These are phyloP conservation scores for Podospora pseudoanserina DNA, from an alignment of 495 filamentous ascomycete species.

Conservation along the genomic window DNA sequence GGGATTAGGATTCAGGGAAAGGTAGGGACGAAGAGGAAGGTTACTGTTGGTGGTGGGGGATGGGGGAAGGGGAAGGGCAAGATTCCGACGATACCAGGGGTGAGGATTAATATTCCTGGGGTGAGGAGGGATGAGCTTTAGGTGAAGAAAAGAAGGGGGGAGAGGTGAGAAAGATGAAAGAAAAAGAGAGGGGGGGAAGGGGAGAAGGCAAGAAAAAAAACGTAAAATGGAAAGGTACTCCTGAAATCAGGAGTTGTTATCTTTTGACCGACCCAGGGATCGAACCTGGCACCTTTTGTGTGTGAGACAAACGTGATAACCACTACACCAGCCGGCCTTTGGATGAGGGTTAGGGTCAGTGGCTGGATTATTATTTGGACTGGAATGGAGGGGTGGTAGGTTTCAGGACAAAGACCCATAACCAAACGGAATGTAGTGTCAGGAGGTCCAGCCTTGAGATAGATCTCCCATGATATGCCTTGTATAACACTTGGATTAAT, in stretches of 20 bases:
- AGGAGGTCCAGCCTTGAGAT: too few species aligned
- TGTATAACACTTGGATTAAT: too few species aligned
- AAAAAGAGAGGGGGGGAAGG: neutral
- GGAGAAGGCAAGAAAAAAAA: neutral
- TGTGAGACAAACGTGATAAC: conserved; percentile 31
- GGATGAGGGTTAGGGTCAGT: neutral
- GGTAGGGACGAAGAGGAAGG: neutral
- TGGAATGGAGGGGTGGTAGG: neutral
- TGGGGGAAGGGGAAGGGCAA: neutral
- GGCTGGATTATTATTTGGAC: neutral
- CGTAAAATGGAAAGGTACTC: neutral
- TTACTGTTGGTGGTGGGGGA: neutral
- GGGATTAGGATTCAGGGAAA: neutral
- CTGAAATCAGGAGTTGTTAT: neutral
- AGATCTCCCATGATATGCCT: too few species aligned
- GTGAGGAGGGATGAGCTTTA: neutral
- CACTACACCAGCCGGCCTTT: conserved; percentile 26
- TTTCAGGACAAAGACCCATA: too few species aligned
- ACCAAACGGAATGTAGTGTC: too few species aligned
- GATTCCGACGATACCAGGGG: neutral
- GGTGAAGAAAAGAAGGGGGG: neutral
- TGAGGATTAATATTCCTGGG: neutral
- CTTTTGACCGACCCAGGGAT: conserved; percentile 26
- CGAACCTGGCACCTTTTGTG: conserved; percentile 30
- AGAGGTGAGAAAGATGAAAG: neutral